Conservation (phyloP, 2,329 filamentous ascomycete genomes). For the Samsoniella hepiali region DNA sequence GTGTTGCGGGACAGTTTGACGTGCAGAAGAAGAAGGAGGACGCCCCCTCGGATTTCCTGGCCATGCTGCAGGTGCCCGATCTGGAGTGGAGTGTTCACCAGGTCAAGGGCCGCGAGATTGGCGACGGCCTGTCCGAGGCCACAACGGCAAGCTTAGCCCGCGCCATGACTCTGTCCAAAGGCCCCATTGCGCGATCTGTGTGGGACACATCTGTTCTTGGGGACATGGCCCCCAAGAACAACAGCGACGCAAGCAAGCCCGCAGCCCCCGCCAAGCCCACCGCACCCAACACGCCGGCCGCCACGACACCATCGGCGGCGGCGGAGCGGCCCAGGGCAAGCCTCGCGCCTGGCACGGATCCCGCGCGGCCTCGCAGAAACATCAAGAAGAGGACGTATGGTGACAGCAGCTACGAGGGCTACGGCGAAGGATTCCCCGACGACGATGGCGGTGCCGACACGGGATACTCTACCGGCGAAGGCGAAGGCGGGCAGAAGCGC, state of each 20-base stretch:
- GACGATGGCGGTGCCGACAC: conserved; percentile 57
- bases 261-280: conserved; percentile 45
- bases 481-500: conserved; percentile 63
- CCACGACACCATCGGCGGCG: conserved; percentile 30
- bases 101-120: conserved; percentile 54
- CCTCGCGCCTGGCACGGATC: conserved; percentile 41
- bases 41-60: conserved; percentile 50
- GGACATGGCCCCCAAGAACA: conserved; percentile 45
- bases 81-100: conserved; percentile 56
- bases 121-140: conserved; percentile 48
- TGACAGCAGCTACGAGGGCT: conserved; percentile 71
- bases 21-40: conserved; percentile 51
- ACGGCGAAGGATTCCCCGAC: conserved; percentile 68
- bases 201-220: conserved; percentile 60
- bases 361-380: conserved; percentile 58
- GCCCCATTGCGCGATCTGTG: conserved; percentile 49
- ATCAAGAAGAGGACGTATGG: conserved; percentile 74
- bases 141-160: conserved; percentile 44
- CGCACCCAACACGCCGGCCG: conserved; percentile 51
- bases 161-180: conserved; percentile 57
- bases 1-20: conserved; percentile 61
- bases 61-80: conserved; percentile 49
- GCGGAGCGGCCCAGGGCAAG: conserved; percentile 38
- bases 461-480: conserved; percentile 70
- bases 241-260: conserved; percentile 37